Evolutionary conservation across 495 filamentous ascomycete genomes (phyloP).

Genomic region (Penicillium goetzii): DNA sequence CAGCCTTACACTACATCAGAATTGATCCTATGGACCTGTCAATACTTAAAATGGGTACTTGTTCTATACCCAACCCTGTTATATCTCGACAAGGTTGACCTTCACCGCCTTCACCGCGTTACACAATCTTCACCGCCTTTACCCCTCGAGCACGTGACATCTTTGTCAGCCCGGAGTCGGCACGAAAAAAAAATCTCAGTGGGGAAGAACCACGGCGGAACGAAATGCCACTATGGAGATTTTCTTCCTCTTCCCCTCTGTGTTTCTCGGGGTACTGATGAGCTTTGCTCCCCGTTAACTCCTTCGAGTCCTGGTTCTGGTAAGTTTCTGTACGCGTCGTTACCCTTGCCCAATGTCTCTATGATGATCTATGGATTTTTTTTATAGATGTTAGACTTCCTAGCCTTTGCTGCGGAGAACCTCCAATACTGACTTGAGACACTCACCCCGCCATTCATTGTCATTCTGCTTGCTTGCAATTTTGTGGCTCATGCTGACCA

Average conservation of each 20-base stretch:
- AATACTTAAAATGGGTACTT: no score
- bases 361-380: slow-evolving; percentile 53
- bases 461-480: slow-evolving; percentile 9
- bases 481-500: slow-evolving; percentile 22
- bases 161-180: slow-evolving; percentile 22
- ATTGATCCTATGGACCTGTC: no score
- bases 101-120: not conserved
- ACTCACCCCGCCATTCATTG: slow-evolving; percentile 24
- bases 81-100: not conserved
- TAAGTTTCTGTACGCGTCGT: slow-evolving; percentile 13
- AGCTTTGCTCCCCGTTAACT: slow-evolving; percentile 25
- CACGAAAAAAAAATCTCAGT: slow-evolving; percentile 28
- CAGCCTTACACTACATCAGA: no score
- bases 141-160: not conserved
- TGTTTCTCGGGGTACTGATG: slow-evolving; percentile 25
- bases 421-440: slow-evolving; percentile 43
- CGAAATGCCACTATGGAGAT: slow-evolving; percentile 19
- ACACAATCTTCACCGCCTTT: not conserved
- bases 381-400: slow-evolving; percentile 58
- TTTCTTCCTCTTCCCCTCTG: slow-evolving; percentile 23
- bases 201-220: slow-evolving; percentile 26
- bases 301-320: slow-evolving; percentile 19
- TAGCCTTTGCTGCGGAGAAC: slow-evolving; percentile 50
- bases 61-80: no score
- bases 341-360: slow-evolving; percentile 24